These are phyloP conservation scores for Monosporascus sp. DNA, from an alignment of 2,329 filamentous ascomycete species.

Conservation along the genomic window DNA sequence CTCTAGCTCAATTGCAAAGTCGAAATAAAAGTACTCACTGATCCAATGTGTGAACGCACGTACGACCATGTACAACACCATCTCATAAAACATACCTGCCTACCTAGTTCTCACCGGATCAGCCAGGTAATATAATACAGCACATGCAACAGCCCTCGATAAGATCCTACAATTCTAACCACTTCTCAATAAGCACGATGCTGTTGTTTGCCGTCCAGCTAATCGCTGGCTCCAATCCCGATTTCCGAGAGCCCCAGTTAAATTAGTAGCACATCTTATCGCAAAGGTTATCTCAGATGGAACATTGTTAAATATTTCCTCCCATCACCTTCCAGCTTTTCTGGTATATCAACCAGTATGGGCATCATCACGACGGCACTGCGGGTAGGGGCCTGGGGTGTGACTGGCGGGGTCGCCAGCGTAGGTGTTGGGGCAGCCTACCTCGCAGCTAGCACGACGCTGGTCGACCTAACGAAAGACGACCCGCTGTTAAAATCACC, in stretches of 20 bases:
- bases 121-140: too few relatives aligned
- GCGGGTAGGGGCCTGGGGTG: slow-evolving; percentile 39
- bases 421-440: slow-evolving; percentile 45
- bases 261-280: background rate
- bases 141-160: too few relatives aligned
- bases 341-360: slow-evolving; percentile 32
- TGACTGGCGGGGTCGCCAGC: slow-evolving; percentile 44
- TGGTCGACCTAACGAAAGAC: slow-evolving; percentile 51
- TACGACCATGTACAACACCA: too few relatives aligned
- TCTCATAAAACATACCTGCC: too few relatives aligned
- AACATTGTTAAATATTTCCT: background rate
- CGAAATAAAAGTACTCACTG: too few relatives aligned
- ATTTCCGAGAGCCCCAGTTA: slow-evolving; percentile 13
- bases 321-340: background rate
- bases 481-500: slow-evolving; percentile 58
- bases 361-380: slow-evolving; percentile 43
- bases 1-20: too few relatives aligned
- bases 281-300: background rate
- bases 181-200: background rate
- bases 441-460: slow-evolving; percentile 48
- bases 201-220: background rate
- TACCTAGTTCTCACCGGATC: too few relatives aligned
- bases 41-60: too few relatives aligned
- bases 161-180: too few relatives aligned
- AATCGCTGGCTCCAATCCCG: slow-evolving; percentile 10